phyloP scores from a whole-genome alignment of 768 basidiomycete species.

The Panellus pusillus region DNA sequence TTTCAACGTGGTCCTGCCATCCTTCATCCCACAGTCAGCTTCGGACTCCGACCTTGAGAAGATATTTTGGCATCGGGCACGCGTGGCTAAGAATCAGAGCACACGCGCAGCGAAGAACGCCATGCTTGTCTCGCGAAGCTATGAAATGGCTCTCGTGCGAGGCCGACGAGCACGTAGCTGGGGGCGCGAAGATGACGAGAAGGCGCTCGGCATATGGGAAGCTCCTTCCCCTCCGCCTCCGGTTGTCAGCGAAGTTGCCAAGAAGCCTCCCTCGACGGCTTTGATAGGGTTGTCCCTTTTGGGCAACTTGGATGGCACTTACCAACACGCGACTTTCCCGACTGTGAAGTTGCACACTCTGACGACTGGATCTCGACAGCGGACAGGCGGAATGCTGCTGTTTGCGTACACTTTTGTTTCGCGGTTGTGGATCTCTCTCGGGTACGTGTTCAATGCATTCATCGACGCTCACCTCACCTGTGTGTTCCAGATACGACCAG shows the following conservation, averaged over 20 bases:
- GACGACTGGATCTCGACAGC: conserved; percentile 84
- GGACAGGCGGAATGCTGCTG: conserved; percentile 74
- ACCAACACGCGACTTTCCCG: conserved; percentile 66
- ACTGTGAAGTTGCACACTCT: conserved; percentile 64
- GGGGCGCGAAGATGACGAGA: conserved; percentile 77
- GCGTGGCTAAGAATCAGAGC: conserved; percentile 67
- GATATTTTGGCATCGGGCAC: conserved; percentile 77
- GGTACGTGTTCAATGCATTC: conserved; percentile 22
- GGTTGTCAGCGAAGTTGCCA: conserved; percentile 24
- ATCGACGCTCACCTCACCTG: too few species aligned
- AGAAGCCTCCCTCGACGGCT: conserved; percentile 52
- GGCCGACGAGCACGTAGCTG: conserved; percentile 60
- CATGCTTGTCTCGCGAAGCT: conserved; percentile 60
- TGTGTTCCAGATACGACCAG: conserved; percentile 50
- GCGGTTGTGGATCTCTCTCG: conserved; percentile 70
- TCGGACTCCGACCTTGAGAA: conserved; percentile 31
- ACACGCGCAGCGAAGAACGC: conserved; percentile 60
- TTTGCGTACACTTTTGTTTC: conserved; percentile 78
- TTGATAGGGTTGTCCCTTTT: conserved; percentile 79
- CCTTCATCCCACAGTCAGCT: conserved; percentile 55
- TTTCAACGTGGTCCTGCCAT: conserved; percentile 79
- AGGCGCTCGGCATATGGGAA: conserved; percentile 43
- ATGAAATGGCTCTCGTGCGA: conserved; percentile 65
- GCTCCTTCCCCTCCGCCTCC: conserved; percentile 25
- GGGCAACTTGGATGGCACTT: conserved; percentile 83